Evolutionary conservation across 192 early-diverging fungal genomes (phyloP), one percentile per base, ranked within the genome.

Genomic region (Coemansia sp.): DNA sequence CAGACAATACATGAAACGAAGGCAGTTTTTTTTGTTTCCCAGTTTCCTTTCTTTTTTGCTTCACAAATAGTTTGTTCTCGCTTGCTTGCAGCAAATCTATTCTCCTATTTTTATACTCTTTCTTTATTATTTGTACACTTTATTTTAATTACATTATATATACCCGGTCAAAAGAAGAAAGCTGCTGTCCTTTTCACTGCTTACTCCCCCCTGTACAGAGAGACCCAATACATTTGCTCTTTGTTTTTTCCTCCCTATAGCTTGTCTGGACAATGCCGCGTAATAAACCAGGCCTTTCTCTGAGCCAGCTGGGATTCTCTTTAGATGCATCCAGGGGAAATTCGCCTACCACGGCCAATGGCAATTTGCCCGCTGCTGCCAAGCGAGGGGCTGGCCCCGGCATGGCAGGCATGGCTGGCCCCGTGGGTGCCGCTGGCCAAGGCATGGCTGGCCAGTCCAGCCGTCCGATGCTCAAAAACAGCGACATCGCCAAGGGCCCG

Each of bases 251-350:
- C 16, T 22, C 56, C 42, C 32, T 35, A 27, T 24, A 35, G 13
- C 14, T n/a, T 52, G 18, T 32, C n/a, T n/a, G n/a, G n/a, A 10
- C 3, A 62, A 78, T 79, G 76, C 67, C 67, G 34, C 76, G 76
- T 46, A 68, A 65, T 36, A 79, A 72, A 61, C 76, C 76, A 3
- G 71, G 68, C 29, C 65, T 79, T 42, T 69, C 67, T 27, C 67
- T 79, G 11, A 72, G 71, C 24, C 71, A 72, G 57, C 61, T 72
- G 46, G 76, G 71, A 32, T 68, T 73, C 50, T 22, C 35, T 45
- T 34, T 72, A 24, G 60, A 61, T 49, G 50, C 50, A 23, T 23
- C 20, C 10, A 7, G 50, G 24, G 50, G 50, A 24, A 52, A 52
- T 52, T 28, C 50, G 25, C 50, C 50, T 1, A 52, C 39, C 39